Evolutionary conservation across 257 asterid species (phyloP), one percentile per base, ranked within the genome.

Genomic region (Ilex asprella): DNA sequence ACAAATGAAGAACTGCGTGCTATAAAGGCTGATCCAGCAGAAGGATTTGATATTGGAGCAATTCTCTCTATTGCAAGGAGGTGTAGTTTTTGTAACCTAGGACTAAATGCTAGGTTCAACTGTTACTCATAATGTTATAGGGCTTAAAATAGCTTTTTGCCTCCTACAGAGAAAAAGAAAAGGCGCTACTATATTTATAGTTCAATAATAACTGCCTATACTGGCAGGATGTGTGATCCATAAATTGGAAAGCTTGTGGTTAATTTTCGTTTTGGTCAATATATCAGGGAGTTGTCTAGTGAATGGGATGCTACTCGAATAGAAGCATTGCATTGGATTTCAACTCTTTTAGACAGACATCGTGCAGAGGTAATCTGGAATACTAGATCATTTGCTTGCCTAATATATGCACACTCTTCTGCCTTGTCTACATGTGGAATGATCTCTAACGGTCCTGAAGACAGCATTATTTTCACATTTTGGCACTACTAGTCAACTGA

Each of bases 221-320:
- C 5, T 35, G 8, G 8, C 41, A 35, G 8, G 41, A 35, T 35
- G 8, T 35, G 41, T 35, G 41, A 4, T 35, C 27, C 27, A 21
- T 21, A 21, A 21, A 21, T 21, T 21, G 27, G 27, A 21, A 21
- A 21, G 41, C 39, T 41, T 16, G 49, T 10, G 35, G 56, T 13
- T 29, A 52, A 39, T 31, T 64, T 56, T 15, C 31, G 30, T 46
- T 46, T 44, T 59, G 49, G 10, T 70, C 54, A 73, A 55, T 73
- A 30, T 71, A 67, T 60, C 80, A 93, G 99, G 77, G 93, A 89
- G 79, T 78, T 93, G 60, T 82, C 94, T 68, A 84, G 89, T 77
- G 97, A 89, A 70, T 93, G 88, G 87, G 99, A 89, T 80, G 97
- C 99, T 64, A 87, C 97, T 31, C 96, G 99, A 31, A 90, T 90